These are phyloP conservation scores for Aspergillus haitiensis DNA, from an alignment of 495 filamentous ascomycete genomes.

Conservation along the genomic window DNA sequence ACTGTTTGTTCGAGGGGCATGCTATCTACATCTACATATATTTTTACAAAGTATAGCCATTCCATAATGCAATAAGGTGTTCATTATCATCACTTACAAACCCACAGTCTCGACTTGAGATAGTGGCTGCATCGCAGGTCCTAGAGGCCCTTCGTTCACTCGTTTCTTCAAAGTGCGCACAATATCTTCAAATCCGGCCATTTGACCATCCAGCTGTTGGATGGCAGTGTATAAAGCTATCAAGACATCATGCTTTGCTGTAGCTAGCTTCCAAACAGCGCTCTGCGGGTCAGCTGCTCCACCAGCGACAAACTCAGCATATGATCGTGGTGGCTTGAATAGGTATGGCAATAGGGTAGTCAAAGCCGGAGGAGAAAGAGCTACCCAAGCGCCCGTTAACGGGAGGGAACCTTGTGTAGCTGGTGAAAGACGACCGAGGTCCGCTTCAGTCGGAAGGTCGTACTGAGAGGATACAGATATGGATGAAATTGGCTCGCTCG, in stretches of 20 bases:
- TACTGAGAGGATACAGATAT: slow-evolving; percentile 34
- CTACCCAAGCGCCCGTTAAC: slow-evolving; percentile 49
- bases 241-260: slow-evolving; percentile 59
- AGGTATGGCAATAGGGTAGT: slow-evolving; percentile 58
- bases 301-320: slow-evolving; percentile 58
- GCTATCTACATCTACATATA: no score
- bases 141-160: slow-evolving; percentile 47
- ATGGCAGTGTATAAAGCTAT: slow-evolving; percentile 44
- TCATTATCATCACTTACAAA: slow-evolving; percentile 24
- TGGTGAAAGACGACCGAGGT: slow-evolving; percentile 38
- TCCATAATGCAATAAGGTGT: no score
- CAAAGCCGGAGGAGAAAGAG: slow-evolving; percentile 53
- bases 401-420: slow-evolving; percentile 43
- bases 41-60: no score
- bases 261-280: slow-evolving; percentile 59
- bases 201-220: slow-evolving; percentile 31
- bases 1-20: no score
- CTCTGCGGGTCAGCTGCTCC: slow-evolving; percentile 58
- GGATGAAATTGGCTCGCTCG: slow-evolving; percentile 24
- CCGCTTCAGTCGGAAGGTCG: slow-evolving; percentile 45
- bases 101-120: slow-evolving; percentile 41
- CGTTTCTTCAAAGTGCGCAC: slow-evolving; percentile 44
- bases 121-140: slow-evolving; percentile 34
- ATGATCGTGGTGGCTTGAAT: slow-evolving; percentile 57
- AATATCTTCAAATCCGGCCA: slow-evolving; percentile 46